Conservation (phyloP, 2,329 filamentous ascomycete species). For the Talaromyces marneffei region DNA sequence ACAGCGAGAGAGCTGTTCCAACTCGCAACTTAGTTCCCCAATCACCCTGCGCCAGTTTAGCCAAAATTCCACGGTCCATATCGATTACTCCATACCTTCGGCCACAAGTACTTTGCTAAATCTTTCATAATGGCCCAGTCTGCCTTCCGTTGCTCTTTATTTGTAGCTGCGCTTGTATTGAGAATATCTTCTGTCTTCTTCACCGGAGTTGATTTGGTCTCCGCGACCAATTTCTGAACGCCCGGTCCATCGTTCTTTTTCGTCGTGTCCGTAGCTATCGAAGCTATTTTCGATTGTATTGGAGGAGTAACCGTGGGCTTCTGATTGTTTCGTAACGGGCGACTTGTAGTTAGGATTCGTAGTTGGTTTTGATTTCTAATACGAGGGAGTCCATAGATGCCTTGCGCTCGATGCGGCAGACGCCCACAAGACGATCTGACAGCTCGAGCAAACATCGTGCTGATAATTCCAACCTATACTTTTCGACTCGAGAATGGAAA, state of each 20-base stretch:
- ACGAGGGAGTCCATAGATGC: constrained; percentile 19
- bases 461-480: constrained; percentile 15
- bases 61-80: neutral
- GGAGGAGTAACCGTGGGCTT: neutral
- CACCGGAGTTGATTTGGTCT: constrained; percentile 21
- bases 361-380: constrained; percentile 23
- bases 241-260: neutral
- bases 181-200: constrained; percentile 54
- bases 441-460: constrained; percentile 34
- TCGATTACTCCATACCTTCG: constrained; percentile 51
- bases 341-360: constrained; percentile 26
- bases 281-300: neutral
- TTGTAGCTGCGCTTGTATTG: constrained; percentile 58
- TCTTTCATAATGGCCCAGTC: constrained; percentile 99
- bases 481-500: neutral
- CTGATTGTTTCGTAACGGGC: constrained; percentile 21
- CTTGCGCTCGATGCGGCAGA: constrained; percentile 24
- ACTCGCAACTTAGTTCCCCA: constrained; percentile 78
- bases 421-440: constrained; percentile 31
- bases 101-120: constrained; percentile 95
- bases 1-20: constrained; percentile 70
- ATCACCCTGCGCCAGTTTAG: constrained; percentile 50
- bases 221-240: constrained; percentile 17
- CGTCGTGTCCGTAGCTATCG: neutral
- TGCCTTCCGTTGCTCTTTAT: constrained; percentile 85